phyloP scores from a whole-genome alignment of 208 protist species.

The Acanthamoeba royreba region DNA sequence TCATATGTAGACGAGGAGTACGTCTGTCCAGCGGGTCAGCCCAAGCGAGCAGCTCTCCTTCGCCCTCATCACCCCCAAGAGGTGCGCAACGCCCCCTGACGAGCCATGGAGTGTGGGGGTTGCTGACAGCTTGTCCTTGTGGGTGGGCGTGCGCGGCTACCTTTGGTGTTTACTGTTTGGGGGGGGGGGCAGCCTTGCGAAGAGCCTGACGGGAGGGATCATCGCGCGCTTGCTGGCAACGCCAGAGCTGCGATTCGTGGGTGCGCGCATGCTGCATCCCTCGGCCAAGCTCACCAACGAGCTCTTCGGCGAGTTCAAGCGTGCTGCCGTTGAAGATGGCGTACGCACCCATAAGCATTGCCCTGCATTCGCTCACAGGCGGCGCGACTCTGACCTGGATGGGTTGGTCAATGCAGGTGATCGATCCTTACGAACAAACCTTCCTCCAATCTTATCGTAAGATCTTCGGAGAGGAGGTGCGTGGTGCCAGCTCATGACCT shows the following conservation, averaged over 20 bases:
- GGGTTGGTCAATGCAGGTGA: not conserved
- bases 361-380: too few species aligned
- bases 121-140: too few species aligned
- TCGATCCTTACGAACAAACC: not conserved
- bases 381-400: too few species aligned
- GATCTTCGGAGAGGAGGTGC: not conserved
- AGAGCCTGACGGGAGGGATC: not conserved
- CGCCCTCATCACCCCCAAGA: not conserved
- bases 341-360: not conserved
- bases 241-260: not conserved
- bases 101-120: too few species aligned
- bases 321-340: not conserved
- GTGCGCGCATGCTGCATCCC: not conserved
- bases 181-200: not conserved
- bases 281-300: not conserved
- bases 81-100: not conserved
- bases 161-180: not conserved
- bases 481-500: not conserved
- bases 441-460: not conserved
- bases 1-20: not conserved
- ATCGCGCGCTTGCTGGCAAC: not conserved
- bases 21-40: not conserved
- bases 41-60: not conserved
- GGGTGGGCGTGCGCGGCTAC: not conserved
- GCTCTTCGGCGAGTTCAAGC: not conserved